Evolutionary conservation across 2,329 filamentous ascomycete species (phyloP).

Genomic region (Colletotrichum scovillei): DNA sequence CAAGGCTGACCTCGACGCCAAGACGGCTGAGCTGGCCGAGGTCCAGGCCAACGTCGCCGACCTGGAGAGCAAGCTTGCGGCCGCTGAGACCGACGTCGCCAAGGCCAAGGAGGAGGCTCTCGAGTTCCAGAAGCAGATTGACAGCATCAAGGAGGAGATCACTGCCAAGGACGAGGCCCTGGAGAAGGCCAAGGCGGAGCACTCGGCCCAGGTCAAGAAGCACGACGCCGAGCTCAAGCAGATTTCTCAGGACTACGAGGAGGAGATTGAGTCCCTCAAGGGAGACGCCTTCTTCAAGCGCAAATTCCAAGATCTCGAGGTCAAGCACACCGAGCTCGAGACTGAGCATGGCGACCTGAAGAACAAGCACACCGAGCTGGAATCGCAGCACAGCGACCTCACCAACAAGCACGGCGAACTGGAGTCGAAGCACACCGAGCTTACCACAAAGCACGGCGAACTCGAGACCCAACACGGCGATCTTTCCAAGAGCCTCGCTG

Average conservation of each 20-base stretch:
- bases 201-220: constrained; percentile 53
- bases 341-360: constrained; percentile 44
- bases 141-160: constrained; percentile 58
- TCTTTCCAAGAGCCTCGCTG: constrained; percentile 42
- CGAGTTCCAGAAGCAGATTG: constrained; percentile 61
- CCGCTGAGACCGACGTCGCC: constrained; percentile 54
- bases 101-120: constrained; percentile 59
- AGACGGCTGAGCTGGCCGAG: constrained; percentile 51
- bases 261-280: constrained; percentile 72
- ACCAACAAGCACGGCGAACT: constrained; percentile 63
- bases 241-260: constrained; percentile 70
- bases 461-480: constrained; percentile 49
- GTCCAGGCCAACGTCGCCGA: constrained; percentile 54
- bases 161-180: constrained; percentile 61
- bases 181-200: constrained; percentile 62
- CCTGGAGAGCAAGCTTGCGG: constrained; percentile 58
- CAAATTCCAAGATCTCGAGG: constrained; percentile 70
- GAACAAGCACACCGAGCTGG: constrained; percentile 9
- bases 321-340: constrained; percentile 64
- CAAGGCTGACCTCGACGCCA: constrained; percentile 56
- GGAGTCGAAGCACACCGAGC: constrained; percentile 45
- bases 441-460: constrained; percentile 45
- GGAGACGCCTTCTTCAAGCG: constrained; percentile 74
- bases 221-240: constrained; percentile 69
- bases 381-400: not conserved